phyloP scores from a whole-genome alignment of 768 basidiomycete genomes.

The Suillus plorans region DNA sequence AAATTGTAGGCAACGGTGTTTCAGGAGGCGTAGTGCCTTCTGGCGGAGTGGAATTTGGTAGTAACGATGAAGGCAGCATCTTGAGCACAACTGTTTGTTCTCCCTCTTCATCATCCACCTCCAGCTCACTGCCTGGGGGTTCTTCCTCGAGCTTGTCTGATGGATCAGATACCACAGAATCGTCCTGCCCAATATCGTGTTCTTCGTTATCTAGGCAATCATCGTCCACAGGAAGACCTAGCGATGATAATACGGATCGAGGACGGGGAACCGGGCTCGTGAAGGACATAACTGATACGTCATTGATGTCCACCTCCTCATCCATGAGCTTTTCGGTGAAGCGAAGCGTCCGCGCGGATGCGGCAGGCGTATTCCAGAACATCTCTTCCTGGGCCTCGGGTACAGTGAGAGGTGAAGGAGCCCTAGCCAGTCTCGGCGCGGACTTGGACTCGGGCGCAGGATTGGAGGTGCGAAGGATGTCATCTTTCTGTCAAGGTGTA shows the following conservation, averaged over 20 bases:
- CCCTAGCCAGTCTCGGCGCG: slow-evolving; percentile 11
- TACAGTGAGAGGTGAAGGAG: slow-evolving; percentile 21
- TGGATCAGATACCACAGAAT: not conserved
- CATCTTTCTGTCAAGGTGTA: slow-evolving; percentile 24
- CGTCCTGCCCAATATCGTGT: not conserved
- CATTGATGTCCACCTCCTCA: slow-evolving; percentile 59
- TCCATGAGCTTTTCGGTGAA: slow-evolving; percentile 65
- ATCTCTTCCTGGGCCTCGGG: slow-evolving; percentile 48
- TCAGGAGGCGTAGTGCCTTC: not conserved
- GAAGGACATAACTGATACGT: slow-evolving; percentile 48
- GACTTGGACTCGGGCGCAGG: slow-evolving; percentile 17
- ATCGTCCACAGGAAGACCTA: slow-evolving; percentile 10
- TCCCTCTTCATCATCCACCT: slow-evolving; percentile 27
- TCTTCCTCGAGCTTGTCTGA: not conserved
- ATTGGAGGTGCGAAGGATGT: slow-evolving; percentile 24
- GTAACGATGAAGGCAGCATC: slow-evolving; percentile 11
- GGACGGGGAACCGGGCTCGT: slow-evolving; percentile 40
- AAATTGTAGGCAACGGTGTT: slow-evolving; percentile 7
- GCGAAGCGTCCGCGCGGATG: slow-evolving; percentile 53
- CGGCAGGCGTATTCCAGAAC: slow-evolving; percentile 63
- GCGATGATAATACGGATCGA: slow-evolving; percentile 27
- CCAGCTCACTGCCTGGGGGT: no score
- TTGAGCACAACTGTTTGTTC: slow-evolving; percentile 31
- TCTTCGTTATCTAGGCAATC: not conserved
- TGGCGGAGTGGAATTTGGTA: not conserved